Base-by-base conservation (phyloP, 352 stramenopile genomes). In the Globisporangium radiosum region DNA sequence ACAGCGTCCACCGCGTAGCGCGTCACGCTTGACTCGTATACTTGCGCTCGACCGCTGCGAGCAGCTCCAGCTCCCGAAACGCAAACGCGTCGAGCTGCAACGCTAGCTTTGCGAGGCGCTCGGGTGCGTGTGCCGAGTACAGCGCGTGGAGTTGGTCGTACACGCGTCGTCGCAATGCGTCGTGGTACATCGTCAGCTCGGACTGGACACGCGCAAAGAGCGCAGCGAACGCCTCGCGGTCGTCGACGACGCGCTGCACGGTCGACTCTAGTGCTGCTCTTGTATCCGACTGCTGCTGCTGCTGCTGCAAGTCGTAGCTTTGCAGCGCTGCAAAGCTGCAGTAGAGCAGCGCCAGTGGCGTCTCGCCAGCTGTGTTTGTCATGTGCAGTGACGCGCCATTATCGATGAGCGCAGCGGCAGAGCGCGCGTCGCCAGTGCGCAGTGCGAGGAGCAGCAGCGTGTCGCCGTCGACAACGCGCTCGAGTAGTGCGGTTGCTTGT, bases 391-490 rank as follows among this genome's bases (percentile, higher is more conserved):
- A 83, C 3, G 74, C 74, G 0, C 69, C 62, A 0, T 51, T 47
- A 14, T 69, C 47, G 36, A 88, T 37, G 6, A 92, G 60, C 5
- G 48, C 68, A n/a, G 50, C 51, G 0, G 75, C 76, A 9, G 60
- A 76, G 1, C 33, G 17, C 0, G 73, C 63, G 39, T 87, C 72
- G 39, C 72, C 45, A 1, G 76, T 64, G 5, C 82, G 72, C 10
- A 90, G 60, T 14, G 79, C 67, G 7, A 90, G 51, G 7, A 74
- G 44, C 5, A 92, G 47, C 17, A 92, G 57, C 3, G 79, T 83
- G 56, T 90, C 81, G 7, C 78, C 79, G 14, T 68, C 40, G 2
- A 76, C 54, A 4, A 72, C 79, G 7, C 49, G 52, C 0, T 87
- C 67, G 7, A 88, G 71, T 0, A 83, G 52, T 10, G 58, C n/a